These are phyloP conservation scores for Scheffersomyces titani DNA, from an alignment of 1,139 yeast genomes.

Conservation along the genomic window DNA sequence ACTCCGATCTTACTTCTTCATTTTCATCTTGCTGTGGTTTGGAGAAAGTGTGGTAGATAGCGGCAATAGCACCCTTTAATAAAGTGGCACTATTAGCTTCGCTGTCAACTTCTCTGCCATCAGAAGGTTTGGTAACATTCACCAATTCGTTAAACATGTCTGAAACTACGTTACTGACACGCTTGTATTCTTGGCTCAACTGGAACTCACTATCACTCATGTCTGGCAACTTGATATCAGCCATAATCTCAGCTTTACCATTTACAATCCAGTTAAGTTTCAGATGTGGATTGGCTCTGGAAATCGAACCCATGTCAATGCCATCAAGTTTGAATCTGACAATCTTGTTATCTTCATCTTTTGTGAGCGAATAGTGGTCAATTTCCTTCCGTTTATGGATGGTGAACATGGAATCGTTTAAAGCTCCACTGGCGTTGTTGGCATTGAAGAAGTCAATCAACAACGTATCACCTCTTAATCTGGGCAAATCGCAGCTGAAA, in stretches of 20 bases:
- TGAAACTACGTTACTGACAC: conserved; percentile 27
- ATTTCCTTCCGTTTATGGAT: conserved; percentile 56
- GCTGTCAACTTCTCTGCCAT: conserved; percentile 4
- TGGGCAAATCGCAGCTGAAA: conserved; percentile 66
- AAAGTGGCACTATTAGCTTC: conserved; percentile 19
- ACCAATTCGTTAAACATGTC: conserved; percentile 30
- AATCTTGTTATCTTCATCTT: conserved; percentile 40
- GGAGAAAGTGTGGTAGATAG: conserved; percentile 44
- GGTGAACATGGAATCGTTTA: conserved; percentile 73
- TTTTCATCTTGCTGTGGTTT: conserved; percentile 14
- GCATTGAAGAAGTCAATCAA: conserved; percentile 70
- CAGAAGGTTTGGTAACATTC: conserved; percentile 16
- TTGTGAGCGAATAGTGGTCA: conserved; percentile 23
- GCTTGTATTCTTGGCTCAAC: conserved; percentile 25
- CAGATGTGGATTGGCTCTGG: conserved; percentile 35
- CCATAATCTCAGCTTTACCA: conserved; percentile 68
- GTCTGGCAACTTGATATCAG: conserved; percentile 69
- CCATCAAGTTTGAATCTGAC: conserved; percentile 68
- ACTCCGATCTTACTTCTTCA: conserved; percentile 31
- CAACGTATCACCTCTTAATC: conserved; percentile 57
- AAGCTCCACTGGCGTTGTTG: conserved; percentile 67
- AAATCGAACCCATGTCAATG: conserved; percentile 52
- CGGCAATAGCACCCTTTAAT: conserved; percentile 44
- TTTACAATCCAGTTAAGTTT: conserved; percentile 70
- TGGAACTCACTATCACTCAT: conserved; percentile 23